phyloP scores from a whole-genome alignment of 1,284 basidiomycete species.

The Ustilago cynodontis region DNA sequence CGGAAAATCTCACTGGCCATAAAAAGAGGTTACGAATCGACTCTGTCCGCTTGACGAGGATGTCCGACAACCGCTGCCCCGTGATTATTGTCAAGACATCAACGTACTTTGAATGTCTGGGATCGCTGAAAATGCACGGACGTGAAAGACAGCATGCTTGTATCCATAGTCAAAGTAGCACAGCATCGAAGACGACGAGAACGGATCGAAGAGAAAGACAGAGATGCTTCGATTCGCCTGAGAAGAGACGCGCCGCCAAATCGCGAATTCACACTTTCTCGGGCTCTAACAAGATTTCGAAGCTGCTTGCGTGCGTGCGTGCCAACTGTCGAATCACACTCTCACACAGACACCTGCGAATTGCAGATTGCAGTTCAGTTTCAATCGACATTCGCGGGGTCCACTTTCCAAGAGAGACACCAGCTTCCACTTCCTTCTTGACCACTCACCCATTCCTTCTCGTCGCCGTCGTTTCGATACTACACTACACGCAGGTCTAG shows the following conservation, averaged over 20 bases:
- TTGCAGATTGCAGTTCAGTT: no score
- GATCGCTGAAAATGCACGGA: no score
- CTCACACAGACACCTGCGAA: neutral
- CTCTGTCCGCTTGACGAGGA: no score
- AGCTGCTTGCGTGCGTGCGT: neutral
- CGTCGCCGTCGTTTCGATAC: no score
- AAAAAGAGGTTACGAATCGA: no score
- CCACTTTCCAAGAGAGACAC: neutral
- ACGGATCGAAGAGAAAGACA: neutral
- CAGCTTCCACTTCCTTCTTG: neutral
- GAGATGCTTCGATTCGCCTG: neutral
- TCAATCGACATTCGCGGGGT: neutral
- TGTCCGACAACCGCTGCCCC: neutral
- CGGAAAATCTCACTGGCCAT: no score
- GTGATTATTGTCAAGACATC: neutral
- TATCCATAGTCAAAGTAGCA: neutral
- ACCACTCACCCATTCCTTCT: neutral
- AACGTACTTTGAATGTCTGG: no score
- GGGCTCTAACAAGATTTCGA: slow-evolving; percentile 1
- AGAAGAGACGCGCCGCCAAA: neutral
- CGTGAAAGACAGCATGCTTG: no score
- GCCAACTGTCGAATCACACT: neutral
- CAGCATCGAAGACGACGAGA: neutral
- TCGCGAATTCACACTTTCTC: neutral
- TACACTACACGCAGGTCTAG: no score